These are phyloP conservation scores for Vicia faba DNA, from an alignment of 306 rosid species.

Conservation along the genomic window DNA sequence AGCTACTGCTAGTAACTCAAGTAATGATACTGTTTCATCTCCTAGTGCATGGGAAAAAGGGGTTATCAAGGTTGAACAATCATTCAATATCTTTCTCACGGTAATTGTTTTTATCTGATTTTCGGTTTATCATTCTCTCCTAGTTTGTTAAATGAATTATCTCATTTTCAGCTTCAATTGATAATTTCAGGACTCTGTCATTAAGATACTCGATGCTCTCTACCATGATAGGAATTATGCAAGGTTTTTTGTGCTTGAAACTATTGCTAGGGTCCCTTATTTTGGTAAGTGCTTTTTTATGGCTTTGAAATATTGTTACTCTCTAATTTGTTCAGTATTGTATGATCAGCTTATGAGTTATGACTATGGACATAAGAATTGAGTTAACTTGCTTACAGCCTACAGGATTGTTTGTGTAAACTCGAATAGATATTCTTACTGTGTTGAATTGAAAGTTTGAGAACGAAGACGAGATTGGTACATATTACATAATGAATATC, in stretches of 20 bases:
- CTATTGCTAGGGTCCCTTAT: slow-evolving; percentile 98
- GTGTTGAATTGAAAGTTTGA: background rate
- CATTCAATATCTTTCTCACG: slow-evolving; percentile 80
- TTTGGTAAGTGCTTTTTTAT: slow-evolving; percentile 62
- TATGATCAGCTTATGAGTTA: too few species aligned
- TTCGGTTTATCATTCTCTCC: background rate
- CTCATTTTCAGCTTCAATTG: slow-evolving; percentile 28
- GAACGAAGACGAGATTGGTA: too few species aligned
- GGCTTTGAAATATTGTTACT: background rate
- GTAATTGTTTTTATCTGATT: slow-evolving; percentile 40
- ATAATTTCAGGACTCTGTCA: slow-evolving; percentile 83
- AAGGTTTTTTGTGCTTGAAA: slow-evolving; percentile 91
- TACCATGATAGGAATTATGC: slow-evolving; percentile 83
- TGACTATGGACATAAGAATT: too few species aligned
- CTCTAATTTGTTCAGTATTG: too few species aligned
- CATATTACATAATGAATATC: background rate
- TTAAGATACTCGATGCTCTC: slow-evolving; percentile 75
- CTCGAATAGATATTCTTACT: background rate
- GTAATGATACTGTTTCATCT: slow-evolving; percentile 32
- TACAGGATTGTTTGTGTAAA: background rate
- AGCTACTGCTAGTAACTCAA: slow-evolving; percentile 20
- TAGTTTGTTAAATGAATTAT: too few species aligned
- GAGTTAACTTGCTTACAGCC: background rate
- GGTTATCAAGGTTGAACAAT: slow-evolving; percentile 75
- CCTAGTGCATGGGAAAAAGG: slow-evolving; percentile 52